These are phyloP conservation scores for Cystobasidium sp. DNA, from an alignment of 1,284 basidiomycete species.

Conservation along the genomic window DNA sequence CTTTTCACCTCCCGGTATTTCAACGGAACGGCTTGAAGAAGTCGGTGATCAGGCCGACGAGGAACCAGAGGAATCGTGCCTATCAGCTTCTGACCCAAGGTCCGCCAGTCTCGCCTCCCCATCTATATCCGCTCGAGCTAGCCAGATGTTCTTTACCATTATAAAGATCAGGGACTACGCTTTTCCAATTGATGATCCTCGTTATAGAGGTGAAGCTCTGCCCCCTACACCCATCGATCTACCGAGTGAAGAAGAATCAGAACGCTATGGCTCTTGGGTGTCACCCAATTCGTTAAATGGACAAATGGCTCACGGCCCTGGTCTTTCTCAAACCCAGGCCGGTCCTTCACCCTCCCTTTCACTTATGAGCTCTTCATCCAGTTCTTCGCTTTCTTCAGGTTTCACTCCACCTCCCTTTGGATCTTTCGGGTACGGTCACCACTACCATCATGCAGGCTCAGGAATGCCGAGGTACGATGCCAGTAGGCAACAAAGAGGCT, in stretches of 20 bases:
- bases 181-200: conserved; percentile 39
- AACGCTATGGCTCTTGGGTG: conserved; percentile 4
- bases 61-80: neutral
- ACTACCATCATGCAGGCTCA: conserved; percentile 12
- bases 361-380: conserved; percentile 17
- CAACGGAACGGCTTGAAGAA: neutral
- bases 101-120: neutral
- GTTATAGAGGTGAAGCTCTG: conserved; percentile 24
- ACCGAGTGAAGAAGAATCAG: conserved; percentile 1
- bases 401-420: conserved; percentile 43
- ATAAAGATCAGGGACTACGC: conserved; percentile 40
- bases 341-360: conserved; percentile 24
- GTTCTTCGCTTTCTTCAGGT: conserved; percentile 28
- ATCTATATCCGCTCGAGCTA: conserved; percentile 3
- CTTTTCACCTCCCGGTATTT: neutral
- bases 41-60: neutral
- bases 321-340: neutral
- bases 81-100: neutral
- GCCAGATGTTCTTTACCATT: neutral
- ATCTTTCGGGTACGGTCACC: conserved; percentile 30
- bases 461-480: conserved; percentile 7
- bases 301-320: conserved; percentile 2
- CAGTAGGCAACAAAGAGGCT: neutral
- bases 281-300: conserved; percentile 22
- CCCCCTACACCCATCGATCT: conserved; percentile 28